Base-by-base conservation (phyloP, 495 filamentous ascomycete genomes). In the Aspergillus baeticus region DNA sequence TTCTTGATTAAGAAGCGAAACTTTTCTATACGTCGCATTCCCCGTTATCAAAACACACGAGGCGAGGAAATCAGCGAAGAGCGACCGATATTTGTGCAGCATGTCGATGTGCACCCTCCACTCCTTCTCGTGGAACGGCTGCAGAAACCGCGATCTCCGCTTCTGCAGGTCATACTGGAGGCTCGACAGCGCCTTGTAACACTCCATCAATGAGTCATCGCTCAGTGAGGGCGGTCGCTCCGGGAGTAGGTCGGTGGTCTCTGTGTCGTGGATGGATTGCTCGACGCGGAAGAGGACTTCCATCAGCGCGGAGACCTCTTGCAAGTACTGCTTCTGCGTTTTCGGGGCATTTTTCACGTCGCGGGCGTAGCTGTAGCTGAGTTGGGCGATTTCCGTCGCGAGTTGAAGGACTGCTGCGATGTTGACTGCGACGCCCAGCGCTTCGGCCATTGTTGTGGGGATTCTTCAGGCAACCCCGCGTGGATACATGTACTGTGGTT, bases 341-440 rank as follows among this genome's bases (percentile, higher is more conserved):
- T 52, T 56, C 10, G 58, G 46, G 10, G 58, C 53, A 46, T 57
- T 61, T 22, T 61, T 61, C 29, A 61, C 53, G 14, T 56, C 52
- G 17, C 46, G 37, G 7, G 23, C 58, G 21, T 57, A 61, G 29
- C n/a, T 61, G 53, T 61, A 61, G 51, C 58, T 58, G 7, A 58
- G 48, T 21, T 58, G 47, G 29, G 55, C 38, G 29, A 58, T 29
- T 29, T 58, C 21, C n/a, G 46, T 26, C 8, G 48, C 55, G 3
- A 58, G 10, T 31, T 52, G 37, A n/a, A 51, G 20, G 13, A 58
- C 14, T 2, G 37, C 38, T 2, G 21, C 39, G n/a, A 58, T 58
- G 41, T 36, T 58, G 18, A 47, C 48, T 5, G 17, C 47, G 7
- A 58, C 47, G 5, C 48, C 48, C 7, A 52, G 22, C 14, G 35